These are phyloP conservation scores for Pseudisothecium myosuroides DNA, from an alignment of 225 moss, liverwort and hornwort species.

Conservation along the genomic window DNA sequence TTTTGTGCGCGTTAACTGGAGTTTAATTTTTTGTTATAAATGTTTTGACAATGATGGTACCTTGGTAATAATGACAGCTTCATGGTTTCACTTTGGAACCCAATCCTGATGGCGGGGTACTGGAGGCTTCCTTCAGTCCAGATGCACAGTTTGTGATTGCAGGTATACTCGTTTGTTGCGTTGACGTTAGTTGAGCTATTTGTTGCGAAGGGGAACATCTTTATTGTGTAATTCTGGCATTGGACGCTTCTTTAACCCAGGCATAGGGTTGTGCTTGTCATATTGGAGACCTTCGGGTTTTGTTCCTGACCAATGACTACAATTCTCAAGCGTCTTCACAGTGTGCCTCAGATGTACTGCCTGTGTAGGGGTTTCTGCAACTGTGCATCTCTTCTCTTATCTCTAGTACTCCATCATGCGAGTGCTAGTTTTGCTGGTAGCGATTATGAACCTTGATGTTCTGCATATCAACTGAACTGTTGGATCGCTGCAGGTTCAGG, in stretches of 20 bases:
- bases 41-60: background rate
- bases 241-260: background rate
- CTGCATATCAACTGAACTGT: background rate
- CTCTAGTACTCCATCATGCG: background rate
- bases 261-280: background rate
- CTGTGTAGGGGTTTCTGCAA: background rate
- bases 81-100: slow-evolving; percentile 87
- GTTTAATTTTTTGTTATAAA: background rate
- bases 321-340: background rate
- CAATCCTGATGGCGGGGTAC: slow-evolving; percentile 61
- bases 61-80: slow-evolving; percentile 25
- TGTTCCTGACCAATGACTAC: background rate
- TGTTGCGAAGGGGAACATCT: background rate
- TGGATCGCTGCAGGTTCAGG: slow-evolving; percentile 67
- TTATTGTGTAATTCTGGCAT: background rate
- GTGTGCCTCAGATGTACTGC: background rate
- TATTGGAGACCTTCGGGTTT: background rate
- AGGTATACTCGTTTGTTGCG: slow-evolving; percentile 23
- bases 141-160: slow-evolving; percentile 95
- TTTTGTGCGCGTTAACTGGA: background rate
- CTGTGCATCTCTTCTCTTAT: background rate
- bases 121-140: slow-evolving; percentile 97
- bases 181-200: background rate
- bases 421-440: background rate
- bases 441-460: background rate